phyloP scores from a whole-genome alignment of 345 rosid species.

The Eucalyptus viminalis region DNA sequence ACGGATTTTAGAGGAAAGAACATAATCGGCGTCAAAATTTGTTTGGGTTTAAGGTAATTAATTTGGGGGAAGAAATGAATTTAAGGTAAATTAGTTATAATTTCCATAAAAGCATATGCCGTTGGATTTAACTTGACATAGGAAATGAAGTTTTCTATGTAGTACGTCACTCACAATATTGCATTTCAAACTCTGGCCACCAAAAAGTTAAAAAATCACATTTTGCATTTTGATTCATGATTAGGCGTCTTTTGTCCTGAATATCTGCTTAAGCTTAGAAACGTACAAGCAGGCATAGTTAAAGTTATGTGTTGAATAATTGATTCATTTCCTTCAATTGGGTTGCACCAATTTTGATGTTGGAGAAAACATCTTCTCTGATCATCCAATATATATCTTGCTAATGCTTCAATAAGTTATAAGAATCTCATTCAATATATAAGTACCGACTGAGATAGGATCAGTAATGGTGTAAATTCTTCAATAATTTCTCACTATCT shows the following conservation, averaged over 20 bases:
- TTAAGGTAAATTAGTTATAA: too few relatives aligned
- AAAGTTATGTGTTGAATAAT: background rate
- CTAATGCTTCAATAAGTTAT: too few relatives aligned
- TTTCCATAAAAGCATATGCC: too few relatives aligned
- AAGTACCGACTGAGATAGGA: background rate
- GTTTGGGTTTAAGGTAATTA: background rate
- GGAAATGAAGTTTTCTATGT: background rate
- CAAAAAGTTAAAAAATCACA: background rate
- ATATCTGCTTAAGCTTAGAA: fast-evolving
- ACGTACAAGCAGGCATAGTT: background rate
- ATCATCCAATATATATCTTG: background rate
- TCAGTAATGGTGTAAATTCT: fast-evolving
- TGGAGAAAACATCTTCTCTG: background rate
- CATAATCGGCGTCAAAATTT: too few relatives aligned
- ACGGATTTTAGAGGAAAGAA: too few relatives aligned
- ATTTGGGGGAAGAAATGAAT: too few relatives aligned
- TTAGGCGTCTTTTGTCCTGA: background rate
- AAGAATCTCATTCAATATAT: background rate
- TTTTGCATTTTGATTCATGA: background rate
- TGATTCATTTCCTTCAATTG: background rate
- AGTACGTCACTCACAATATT: too few relatives aligned
- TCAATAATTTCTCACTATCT: too few relatives aligned
- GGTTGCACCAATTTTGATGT: background rate
- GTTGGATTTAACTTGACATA: background rate
- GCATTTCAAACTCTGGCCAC: background rate